These are phyloP conservation scores for Jacaranda copaia DNA, from an alignment of 257 asterid genomes.

Conservation along the genomic window DNA sequence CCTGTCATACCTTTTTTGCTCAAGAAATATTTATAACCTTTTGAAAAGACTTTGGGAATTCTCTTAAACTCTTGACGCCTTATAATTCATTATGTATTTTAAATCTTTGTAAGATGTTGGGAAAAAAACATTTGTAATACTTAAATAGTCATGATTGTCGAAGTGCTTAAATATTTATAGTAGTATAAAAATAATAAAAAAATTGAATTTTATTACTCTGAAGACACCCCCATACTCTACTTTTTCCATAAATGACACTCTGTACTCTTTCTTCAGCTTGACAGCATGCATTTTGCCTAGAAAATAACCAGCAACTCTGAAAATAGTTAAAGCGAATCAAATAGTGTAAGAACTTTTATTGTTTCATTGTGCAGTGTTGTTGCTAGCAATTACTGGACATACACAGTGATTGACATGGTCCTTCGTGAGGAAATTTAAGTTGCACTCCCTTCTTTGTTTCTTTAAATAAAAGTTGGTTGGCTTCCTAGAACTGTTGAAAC, in stretches of 20 bases:
- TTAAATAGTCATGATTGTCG: constrained; percentile 12
- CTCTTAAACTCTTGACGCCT: not conserved
- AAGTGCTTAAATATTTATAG: constrained; percentile 8
- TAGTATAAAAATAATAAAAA: not conserved
- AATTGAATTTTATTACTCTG: not conserved
- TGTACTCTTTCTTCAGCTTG: not conserved
- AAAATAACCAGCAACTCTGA: constrained; percentile 11
- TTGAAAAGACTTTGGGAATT: not conserved
- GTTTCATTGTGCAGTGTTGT: constrained; percentile 4
- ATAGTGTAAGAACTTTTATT: not conserved
- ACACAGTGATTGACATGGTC: constrained; percentile 5
- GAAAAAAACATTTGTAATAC: not conserved
- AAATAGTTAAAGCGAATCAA: not conserved
- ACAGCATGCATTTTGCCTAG: not conserved
- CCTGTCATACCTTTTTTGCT: no score
- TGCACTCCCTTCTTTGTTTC: not conserved
- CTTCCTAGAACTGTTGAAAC: constrained; percentile 14
- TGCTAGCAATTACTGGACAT: not conserved
- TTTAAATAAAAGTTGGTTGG: not conserved
- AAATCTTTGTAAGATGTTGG: not conserved
- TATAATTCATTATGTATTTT: not conserved
- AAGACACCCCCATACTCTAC: not conserved
- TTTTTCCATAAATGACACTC: not conserved
- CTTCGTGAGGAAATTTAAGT: not conserved
- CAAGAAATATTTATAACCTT: constrained; percentile 1